Percentiles rank a stretch among this genome's conserved stretches.
phyloP scores from a whole-genome alignment of 768 basidiomycete species.

The Suillus lakei region DNA sequence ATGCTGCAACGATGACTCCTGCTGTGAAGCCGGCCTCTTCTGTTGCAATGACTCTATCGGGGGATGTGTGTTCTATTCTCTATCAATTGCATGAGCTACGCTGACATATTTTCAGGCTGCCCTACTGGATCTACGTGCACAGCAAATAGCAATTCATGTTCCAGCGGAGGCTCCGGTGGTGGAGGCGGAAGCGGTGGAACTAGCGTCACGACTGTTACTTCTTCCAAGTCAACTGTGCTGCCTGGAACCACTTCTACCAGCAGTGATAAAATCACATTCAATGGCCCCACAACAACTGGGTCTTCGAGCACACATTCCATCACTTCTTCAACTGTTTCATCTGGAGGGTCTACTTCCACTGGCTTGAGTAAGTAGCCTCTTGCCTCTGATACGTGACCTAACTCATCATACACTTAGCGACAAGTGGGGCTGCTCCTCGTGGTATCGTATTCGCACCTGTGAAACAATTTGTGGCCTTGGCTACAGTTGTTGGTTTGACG shows the following conservation, averaged over 20 bases:
- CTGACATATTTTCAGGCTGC: conserved; percentile 21
- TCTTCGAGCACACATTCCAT: background rate
- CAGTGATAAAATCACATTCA: background rate
- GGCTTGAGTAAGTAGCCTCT: conserved; percentile 7
- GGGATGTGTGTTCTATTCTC: conserved; percentile 22
- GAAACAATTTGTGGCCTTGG: conserved; percentile 12
- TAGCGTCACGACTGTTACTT: background rate
- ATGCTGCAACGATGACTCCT: background rate
- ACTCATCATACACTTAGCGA: background rate
- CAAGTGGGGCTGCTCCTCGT: conserved; percentile 14
- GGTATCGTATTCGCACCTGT: conserved; percentile 5
- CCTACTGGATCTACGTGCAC: conserved; percentile 4
- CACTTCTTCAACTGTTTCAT: conserved; percentile 3
- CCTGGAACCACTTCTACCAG: background rate
- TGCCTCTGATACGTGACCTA: background rate
- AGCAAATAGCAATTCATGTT: background rate
- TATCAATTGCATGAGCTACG: too few species aligned
- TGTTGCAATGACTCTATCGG: conserved; percentile 29
- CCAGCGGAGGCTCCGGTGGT: background rate
- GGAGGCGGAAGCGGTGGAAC: background rate
- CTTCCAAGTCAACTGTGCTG: background rate
- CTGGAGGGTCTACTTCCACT: conserved; percentile 4
- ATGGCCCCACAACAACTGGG: background rate
- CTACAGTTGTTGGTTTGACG: conserved; percentile 11
- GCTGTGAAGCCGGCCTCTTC: conserved; percentile 16